Evolutionary conservation across 805 yeast genomes (phyloP).

Genomic region (Sugiyamaella lignohabitans): DNA sequence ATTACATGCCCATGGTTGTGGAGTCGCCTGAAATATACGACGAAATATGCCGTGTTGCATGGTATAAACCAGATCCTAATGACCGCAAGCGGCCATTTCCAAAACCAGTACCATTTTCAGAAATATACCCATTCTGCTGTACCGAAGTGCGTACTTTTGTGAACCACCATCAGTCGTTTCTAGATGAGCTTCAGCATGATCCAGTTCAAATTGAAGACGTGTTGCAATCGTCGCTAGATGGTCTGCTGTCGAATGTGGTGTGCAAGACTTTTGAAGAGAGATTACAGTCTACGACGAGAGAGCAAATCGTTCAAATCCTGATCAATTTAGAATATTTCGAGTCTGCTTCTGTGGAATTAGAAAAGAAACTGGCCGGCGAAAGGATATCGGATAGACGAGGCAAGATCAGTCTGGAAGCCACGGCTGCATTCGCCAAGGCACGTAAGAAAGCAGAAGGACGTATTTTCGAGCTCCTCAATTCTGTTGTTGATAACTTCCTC

Average conservation of each 20-base stretch:
- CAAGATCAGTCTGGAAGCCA: constrained; percentile 45
- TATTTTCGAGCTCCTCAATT: constrained; percentile 75
- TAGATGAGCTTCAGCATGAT: constrained; percentile 56
- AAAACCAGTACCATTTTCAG: constrained; percentile 76
- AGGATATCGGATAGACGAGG: constrained; percentile 34
- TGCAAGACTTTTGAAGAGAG: constrained; percentile 55
- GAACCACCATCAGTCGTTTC: constrained; percentile 55
- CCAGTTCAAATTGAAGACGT: constrained; percentile 54
- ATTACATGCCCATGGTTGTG: constrained; percentile 79
- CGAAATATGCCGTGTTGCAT: constrained; percentile 55
- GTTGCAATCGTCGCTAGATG: constrained; percentile 56
- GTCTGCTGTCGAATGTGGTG: constrained; percentile 60
- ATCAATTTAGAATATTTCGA: constrained; percentile 84
- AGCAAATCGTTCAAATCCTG: constrained; percentile 81
- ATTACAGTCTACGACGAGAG: constrained; percentile 70
- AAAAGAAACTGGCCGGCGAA: constrained; percentile 35
- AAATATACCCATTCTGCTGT: constrained; percentile 81
- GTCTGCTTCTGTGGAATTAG: constrained; percentile 63
- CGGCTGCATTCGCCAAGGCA: constrained; percentile 49
- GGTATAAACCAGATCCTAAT: constrained; percentile 54
- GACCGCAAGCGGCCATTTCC: constrained; percentile 43
- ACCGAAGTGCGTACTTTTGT: constrained; percentile 63
- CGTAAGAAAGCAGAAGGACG: constrained; percentile 71
- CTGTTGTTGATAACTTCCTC: constrained; percentile 68
- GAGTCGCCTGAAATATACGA: constrained; percentile 54